Base-by-base conservation (phyloP, 768 basidiomycete genomes). In the Kwoniella sp. region DNA sequence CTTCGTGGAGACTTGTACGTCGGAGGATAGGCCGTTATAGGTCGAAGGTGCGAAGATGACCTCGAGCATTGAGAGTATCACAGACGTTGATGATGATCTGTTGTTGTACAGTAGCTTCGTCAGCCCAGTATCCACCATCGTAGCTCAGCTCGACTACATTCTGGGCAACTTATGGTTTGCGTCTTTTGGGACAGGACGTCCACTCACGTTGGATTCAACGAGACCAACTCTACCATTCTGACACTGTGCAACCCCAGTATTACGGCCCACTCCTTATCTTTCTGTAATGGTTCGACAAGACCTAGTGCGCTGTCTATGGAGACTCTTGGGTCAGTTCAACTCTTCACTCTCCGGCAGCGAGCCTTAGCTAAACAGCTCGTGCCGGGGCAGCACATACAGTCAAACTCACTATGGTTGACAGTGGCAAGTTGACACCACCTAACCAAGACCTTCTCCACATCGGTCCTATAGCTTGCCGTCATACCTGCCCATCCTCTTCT, bases 1-100 rank as follows among this genome's bases (percentile, higher is more conserved):
- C 56, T 57, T 37, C 27, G 26, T 22, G 25, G 25, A 26, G 17
- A 6, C 1, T 22, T 33, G 33, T 29, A 10, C 17, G 22, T 36
- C 48, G 15, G n/a, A n/a, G 12, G 53, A 26, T 21, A 68, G 29
- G 1, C 4, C 19, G 21, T 21, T 44, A 36, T 68, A 65, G 4
- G 49, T 36, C 17, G 36, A 50, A 1, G 56, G 57, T 37, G 55
- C 48, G n/a, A 71, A 52, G 15, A 68, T 21, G 2, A n/a, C 44
- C 46, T 76, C 74, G 5, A 76, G 66, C 8, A 57, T 47, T 1
- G 60, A 58, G 17, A 75, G 62, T 1, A 60, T 21, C 29, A 44
- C 55, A 15, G 58, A 50, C 24, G 59, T 63, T 21, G n/a, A 27
- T 12, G 13, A 9, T 4, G 65, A 62, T 46, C 67, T 74, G 29